These are phyloP conservation scores for Leccinum uliginosum DNA, from an alignment of 768 basidiomycete species.

Conservation along the genomic window DNA sequence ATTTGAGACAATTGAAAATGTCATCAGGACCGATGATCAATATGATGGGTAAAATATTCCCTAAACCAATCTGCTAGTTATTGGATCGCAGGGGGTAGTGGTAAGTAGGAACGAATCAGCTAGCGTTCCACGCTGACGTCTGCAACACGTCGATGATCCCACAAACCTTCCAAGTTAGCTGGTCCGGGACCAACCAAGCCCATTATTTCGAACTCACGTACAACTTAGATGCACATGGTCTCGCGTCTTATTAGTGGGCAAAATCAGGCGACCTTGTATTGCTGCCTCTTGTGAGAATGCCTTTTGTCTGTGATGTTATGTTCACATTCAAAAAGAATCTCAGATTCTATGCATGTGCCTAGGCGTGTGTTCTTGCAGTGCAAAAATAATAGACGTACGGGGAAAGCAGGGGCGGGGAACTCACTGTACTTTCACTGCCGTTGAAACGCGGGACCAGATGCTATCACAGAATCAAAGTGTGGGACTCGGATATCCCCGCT, in stretches of 20 bases:
- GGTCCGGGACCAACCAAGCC: neutral
- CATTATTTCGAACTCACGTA: neutral
- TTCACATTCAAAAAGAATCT: constrained; percentile 1
- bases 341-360: constrained; percentile 2
- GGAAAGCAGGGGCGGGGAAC: neutral
- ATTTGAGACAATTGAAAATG: constrained; percentile 2
- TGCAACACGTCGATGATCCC: neutral
- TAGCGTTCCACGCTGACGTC: neutral
- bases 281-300: constrained; percentile 7
- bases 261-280: constrained; percentile 2
- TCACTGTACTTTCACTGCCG: neutral
- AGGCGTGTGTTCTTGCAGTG: neutral
- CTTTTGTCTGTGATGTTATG: neutral
- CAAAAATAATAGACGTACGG: neutral
- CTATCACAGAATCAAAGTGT: neutral
- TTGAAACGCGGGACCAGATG: neutral
- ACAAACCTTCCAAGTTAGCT: neutral
- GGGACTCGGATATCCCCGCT: constrained; percentile 1
- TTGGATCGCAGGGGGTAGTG: neutral
- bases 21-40: constrained; percentile 12
- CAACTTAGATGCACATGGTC: neutral
- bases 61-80: neutral
- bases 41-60: neutral
- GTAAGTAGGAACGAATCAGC: neutral
- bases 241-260: neutral